Base-by-base conservation (phyloP, 2,329 filamentous ascomycete species). In the Fusarium sp. region DNA sequence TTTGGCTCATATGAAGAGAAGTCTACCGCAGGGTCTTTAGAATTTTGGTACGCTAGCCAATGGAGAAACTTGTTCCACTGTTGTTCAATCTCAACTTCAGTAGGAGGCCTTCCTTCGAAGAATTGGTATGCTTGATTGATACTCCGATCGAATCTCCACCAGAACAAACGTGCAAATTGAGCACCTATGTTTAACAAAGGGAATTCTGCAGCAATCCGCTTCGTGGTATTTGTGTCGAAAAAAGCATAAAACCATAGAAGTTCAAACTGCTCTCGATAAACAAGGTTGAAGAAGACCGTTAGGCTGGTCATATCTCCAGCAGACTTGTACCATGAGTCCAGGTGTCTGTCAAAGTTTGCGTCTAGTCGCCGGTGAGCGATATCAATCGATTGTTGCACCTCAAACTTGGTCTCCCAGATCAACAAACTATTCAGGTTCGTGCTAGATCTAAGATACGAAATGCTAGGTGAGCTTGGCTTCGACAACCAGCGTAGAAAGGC, bases 401-500 rank as follows among this genome's bases (percentile, higher is more conserved):
- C 21, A 21, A 21, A 21, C 21, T 21, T 21, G 21, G 21, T 21
- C 21, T 21, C 21, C 21, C 56, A 58, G 10, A 58, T 13, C 7
- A 44, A 3, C 4, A 26, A n/a, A 2, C 3, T 2, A 0, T 56
- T 16, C 9, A 2, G 3, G 13, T 25, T 54, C 1, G 2, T 11
- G 1, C 30, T 4, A 4, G n/a, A 6, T 13, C 4, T 23, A 3
- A 58, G 49, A 25, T 2, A 6, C 2, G 7, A 4, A 6, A 55
- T 8, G 12, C n/a, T 19, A 3, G 56, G 56, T 8, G 56, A 37
- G 2, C 2, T 21, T 7, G 50, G 50, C 14, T 10, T 44, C 1
- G 56, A 30, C 0, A 44, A 6, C 56, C 50, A 58, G 4, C 23
- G 30, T 11, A 44, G 23, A 5, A 58, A 18, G 1, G 21, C 16